phyloP scores from a whole-genome alignment of 371 early-diverging fungal genomes.

The Mortierella sp. region DNA sequence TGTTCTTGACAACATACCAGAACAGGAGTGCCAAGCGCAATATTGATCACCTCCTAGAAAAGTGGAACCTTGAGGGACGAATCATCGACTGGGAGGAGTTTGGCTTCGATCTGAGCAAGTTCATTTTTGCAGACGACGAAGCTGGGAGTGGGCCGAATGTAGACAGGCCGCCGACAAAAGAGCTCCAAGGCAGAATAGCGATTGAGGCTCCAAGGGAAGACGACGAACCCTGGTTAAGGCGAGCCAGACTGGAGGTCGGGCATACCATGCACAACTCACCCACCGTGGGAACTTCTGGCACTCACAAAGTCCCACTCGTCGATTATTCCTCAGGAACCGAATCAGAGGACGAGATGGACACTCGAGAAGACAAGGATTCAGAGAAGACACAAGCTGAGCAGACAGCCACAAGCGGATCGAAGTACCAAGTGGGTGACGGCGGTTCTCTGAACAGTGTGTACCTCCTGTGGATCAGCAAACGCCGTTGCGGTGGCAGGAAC shows the following conservation, averaged over 20 bases:
- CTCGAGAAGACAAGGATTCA: not conserved
- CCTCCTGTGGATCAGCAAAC: too few species aligned
- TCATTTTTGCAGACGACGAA: constrained; percentile 27
- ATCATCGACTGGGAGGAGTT: constrained; percentile 58
- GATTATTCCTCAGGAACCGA: constrained; percentile 44
- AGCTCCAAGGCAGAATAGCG: too few species aligned
- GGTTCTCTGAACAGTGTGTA: too few species aligned
- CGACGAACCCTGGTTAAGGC: constrained; percentile 11
- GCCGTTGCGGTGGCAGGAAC: too few species aligned
- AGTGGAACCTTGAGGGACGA: constrained; percentile 60
- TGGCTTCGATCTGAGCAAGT: constrained; percentile 58
- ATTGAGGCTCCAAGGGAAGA: not conserved
- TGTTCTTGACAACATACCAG: constrained; percentile 65
- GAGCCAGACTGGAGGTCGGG: constrained; percentile 10
- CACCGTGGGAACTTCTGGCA: not conserved
- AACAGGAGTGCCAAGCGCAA: constrained; percentile 67
- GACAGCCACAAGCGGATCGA: too few species aligned
- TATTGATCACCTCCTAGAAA: constrained; percentile 62
- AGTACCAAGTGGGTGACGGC: too few species aligned
- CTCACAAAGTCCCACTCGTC: constrained; percentile 11
- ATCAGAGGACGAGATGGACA: constrained; percentile 12
- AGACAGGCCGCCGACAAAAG: too few species aligned
- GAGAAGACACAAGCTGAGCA: not conserved
- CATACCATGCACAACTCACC: not conserved
- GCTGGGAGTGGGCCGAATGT: too few species aligned